A percentile compares a stretch with the other conserved stretches of the same genome.
Evolutionary conservation across 1,284 basidiomycete species (phyloP).

Genomic region (Hymenochaete sp.): DNA sequence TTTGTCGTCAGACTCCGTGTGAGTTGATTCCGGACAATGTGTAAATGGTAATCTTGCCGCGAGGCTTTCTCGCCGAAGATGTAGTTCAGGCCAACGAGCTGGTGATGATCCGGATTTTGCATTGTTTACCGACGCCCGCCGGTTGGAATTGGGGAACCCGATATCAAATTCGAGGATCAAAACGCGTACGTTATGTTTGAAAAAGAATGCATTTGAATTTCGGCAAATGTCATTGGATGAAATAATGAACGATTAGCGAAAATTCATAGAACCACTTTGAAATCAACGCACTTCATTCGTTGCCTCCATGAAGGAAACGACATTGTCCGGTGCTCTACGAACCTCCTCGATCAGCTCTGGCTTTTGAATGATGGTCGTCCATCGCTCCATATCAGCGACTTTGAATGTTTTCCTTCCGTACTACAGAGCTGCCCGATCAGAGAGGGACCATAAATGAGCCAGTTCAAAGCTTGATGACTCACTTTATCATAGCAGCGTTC

Average conservation of each 20-base stretch:
- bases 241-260: no score
- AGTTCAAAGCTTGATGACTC: no score
- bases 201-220: no score
- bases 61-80: slow-evolving; percentile 16
- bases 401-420: slow-evolving; percentile 23
- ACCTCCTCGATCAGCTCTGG: slow-evolving; percentile 27
- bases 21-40: slow-evolving; percentile 22
- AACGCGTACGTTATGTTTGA: no score
- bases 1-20: slow-evolving; percentile 21
- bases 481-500: no score
- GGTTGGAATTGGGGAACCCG: no score
- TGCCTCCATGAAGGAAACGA: slow-evolving; percentile 23
- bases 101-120: no score
- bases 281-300: slow-evolving; percentile 21
- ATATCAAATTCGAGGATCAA: no score
- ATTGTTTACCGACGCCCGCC: no score
- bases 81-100: slow-evolving; percentile 9
- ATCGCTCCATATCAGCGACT: slow-evolving; percentile 22
- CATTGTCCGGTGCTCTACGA: slow-evolving; percentile 27
- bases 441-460: no score
- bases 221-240: no score
- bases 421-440: slow-evolving; percentile 12
- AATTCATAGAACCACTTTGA: background rate
- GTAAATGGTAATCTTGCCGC: slow-evolving; percentile 21
- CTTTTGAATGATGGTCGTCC: slow-evolving; percentile 24